phyloP scores from a whole-genome alignment of 2,329 filamentous ascomycete species.

The Coniochaeta sp. region DNA sequence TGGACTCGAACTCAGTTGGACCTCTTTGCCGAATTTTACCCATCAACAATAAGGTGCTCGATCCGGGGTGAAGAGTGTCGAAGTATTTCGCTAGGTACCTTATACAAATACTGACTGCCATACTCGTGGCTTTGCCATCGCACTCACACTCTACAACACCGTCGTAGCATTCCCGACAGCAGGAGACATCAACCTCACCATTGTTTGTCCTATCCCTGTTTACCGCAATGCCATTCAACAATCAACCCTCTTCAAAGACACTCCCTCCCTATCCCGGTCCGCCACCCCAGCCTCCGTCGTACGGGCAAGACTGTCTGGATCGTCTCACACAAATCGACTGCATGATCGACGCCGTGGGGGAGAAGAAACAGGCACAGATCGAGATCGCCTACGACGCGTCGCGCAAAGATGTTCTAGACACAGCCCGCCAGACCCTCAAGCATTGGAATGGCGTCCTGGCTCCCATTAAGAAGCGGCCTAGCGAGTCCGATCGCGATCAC shows the following conservation, averaged over 20 bases:
- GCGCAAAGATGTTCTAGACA: background rate
- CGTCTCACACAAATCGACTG: background rate
- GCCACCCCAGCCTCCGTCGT: background rate
- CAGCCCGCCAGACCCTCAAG: background rate
- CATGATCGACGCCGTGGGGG: background rate
- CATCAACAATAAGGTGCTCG: too few relatives aligned
- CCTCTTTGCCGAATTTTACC: too few relatives aligned
- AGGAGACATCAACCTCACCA: background rate
- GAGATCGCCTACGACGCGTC: background rate
- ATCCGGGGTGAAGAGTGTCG: too few relatives aligned
- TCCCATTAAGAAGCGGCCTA: background rate
- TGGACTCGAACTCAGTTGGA: too few relatives aligned
- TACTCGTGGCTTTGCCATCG: too few relatives aligned
- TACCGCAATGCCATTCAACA: background rate
- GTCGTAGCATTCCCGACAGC: background rate
- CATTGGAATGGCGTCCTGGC: background rate
- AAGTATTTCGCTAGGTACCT: too few relatives aligned
- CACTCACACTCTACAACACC: too few relatives aligned
- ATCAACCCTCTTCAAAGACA: background rate
- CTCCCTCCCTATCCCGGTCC: background rate
- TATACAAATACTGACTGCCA: too few relatives aligned
- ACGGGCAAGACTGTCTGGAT: background rate
- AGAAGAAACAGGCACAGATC: background rate
- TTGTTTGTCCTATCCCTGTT: background rate
- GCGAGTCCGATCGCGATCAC: background rate